phyloP scores from a whole-genome alignment of 176 grass and related monocot species.

The Bonia amplexicaulis region DNA sequence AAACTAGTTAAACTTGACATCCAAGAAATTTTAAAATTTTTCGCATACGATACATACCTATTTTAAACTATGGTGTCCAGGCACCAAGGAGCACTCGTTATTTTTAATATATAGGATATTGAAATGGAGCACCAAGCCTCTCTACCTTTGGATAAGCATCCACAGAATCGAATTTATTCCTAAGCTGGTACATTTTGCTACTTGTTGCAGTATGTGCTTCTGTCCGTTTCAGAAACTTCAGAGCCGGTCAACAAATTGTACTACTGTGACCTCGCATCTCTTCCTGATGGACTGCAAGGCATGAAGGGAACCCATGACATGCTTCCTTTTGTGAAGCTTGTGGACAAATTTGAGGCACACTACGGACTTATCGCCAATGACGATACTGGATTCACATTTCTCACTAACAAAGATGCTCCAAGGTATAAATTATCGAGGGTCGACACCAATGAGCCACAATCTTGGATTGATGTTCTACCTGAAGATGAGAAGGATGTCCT shows the following conservation, averaged over 20 bases:
- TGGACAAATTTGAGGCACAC: conserved; percentile 65
- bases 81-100: too few relatives aligned
- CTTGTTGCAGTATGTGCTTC: conserved; percentile 60
- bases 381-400: conserved; percentile 58
- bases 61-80: not conserved
- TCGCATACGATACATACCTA: too few relatives aligned
- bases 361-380: conserved; percentile 66
- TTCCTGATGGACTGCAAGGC: conserved; percentile 44
- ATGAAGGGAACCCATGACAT: conserved; percentile 29
- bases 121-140: too few relatives aligned
- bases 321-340: conserved; percentile 79
- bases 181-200: not conserved
- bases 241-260: conserved; percentile 86
- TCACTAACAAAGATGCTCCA: conserved; percentile 71
- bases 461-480: conserved; percentile 47
- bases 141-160: not conserved
- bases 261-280: conserved; percentile 54
- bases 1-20: too few relatives aligned
- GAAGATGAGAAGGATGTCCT: conserved; percentile 71
- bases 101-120: too few relatives aligned
- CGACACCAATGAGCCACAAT: conserved; percentile 34
- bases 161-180: not conserved
- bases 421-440: conserved; percentile 68
- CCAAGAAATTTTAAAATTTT: too few relatives aligned
- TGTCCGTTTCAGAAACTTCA: conserved; percentile 70